These are phyloP conservation scores for Luffa acutangula DNA, from an alignment of 306 rosid genomes.

Conservation along the genomic window DNA sequence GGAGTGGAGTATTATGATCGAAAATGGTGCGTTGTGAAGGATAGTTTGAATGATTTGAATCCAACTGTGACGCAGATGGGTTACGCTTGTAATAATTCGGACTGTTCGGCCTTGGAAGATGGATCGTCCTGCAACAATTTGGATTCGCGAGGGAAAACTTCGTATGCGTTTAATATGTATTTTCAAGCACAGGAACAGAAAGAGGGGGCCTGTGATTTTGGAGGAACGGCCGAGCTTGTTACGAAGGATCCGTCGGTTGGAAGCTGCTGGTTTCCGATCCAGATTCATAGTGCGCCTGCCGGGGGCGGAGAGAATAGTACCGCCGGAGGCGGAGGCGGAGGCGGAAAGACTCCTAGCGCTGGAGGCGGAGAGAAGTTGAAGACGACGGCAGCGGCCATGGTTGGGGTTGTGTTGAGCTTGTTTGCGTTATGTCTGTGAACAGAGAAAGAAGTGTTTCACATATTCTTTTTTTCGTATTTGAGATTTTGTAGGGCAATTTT, in stretches of 20 bases:
- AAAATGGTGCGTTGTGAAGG: constrained; percentile 44
- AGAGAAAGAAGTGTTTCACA: neutral
- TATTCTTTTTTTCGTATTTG: neutral
- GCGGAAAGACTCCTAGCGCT: no score
- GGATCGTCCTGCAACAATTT: constrained; percentile 34
- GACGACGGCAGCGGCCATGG: neutral
- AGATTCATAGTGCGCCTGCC: constrained; percentile 14
- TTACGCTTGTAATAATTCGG: constrained; percentile 45
- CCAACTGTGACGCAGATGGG: neutral
- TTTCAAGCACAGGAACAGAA: constrained; percentile 55
- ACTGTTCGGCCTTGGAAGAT: constrained; percentile 38
- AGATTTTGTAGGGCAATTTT: neutral
- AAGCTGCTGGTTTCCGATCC: constrained; percentile 37
- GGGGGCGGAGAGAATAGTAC: no score
- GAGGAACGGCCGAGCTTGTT: constrained; percentile 28
- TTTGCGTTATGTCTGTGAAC: neutral
- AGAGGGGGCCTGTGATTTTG: constrained; percentile 47
- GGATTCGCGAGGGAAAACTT: constrained; percentile 11
- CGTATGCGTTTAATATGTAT: constrained; percentile 58
- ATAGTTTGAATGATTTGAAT: neutral
- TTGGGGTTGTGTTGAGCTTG: constrained; percentile 20
- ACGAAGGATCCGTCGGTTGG: constrained; percentile 25
- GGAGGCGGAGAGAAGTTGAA: constrained; percentile 21
- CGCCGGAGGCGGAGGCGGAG: no score
- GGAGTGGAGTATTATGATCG: constrained; percentile 46